These are phyloP conservation scores for Elongisporangium anandrum DNA, from an alignment of 352 stramenopile genomes.

Conservation along the genomic window DNA sequence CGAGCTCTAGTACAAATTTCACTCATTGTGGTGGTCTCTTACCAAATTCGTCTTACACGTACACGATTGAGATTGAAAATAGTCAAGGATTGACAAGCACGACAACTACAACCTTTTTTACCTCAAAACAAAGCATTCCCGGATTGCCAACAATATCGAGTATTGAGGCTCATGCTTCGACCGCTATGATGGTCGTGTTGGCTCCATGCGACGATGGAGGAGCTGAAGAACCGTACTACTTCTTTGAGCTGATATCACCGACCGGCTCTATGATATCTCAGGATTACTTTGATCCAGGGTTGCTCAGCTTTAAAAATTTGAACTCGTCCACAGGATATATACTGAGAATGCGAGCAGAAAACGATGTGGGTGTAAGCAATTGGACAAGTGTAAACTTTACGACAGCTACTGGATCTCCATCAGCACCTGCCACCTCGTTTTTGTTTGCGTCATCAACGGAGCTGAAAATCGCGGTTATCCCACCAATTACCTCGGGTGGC, in stretches of 20 bases:
- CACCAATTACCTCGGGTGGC: conserved; percentile 11
- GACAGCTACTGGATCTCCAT: conserved; percentile 23
- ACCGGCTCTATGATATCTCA: not conserved
- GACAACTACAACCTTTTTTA: conserved; percentile 19
- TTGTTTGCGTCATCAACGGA: conserved; percentile 17
- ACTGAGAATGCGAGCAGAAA: conserved; percentile 15
- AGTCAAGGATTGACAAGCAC: conserved; percentile 17
- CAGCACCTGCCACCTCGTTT: conserved; percentile 11
- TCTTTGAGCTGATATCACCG: conserved; percentile 7
- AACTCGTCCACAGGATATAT: conserved; percentile 16
- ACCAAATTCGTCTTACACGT: conserved; percentile 22
- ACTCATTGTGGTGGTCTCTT: conserved; percentile 27
- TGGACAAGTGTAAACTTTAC: conserved; percentile 23
- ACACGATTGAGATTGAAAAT: conserved; percentile 48
- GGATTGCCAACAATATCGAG: conserved; percentile 10
- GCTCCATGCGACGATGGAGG: conserved; percentile 33
- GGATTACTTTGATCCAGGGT: conserved; percentile 17
- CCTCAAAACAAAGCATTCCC: conserved; percentile 7
- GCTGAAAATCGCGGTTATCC: conserved; percentile 17
- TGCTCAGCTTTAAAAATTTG: conserved; percentile 10
- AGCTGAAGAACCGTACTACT: not conserved
- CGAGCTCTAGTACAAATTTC: conserved; percentile 15
- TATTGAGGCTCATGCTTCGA: conserved; percentile 6
- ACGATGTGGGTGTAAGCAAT: conserved; percentile 11
- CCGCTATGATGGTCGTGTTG: conserved; percentile 10